Evolutionary conservation across 768 basidiomycete species (phyloP).

Genomic region (Sutorius australiensis): DNA sequence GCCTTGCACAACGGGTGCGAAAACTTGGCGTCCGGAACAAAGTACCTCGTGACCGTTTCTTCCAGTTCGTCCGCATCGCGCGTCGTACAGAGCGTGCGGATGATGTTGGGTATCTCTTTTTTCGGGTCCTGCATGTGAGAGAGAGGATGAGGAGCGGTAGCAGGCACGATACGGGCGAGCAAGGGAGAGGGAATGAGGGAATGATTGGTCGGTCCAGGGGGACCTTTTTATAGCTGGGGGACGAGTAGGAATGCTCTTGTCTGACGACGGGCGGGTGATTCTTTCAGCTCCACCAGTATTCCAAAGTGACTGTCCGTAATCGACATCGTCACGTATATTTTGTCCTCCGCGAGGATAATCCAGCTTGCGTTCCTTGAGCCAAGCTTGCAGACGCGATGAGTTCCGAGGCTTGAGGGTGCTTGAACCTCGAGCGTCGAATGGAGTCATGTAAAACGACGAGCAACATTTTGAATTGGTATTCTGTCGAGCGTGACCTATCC

Average conservation of each 20-base stretch:
- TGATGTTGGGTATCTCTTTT: slow-evolving; percentile 44
- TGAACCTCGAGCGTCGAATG: background rate
- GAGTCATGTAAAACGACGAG: background rate
- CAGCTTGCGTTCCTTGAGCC: background rate
- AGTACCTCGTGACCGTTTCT: slow-evolving; percentile 45
- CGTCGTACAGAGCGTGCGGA: slow-evolving; percentile 45
- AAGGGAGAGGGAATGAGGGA: background rate
- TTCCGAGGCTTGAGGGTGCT: background rate
- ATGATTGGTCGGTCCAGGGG: background rate
- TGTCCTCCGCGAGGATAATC: background rate
- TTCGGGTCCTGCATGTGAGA: slow-evolving; percentile 54
- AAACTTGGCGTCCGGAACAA: slow-evolving; percentile 52
- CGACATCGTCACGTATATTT: background rate
- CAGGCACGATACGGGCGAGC: background rate
- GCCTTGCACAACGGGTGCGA: slow-evolving; percentile 55
- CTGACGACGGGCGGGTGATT: background rate
- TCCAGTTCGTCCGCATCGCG: slow-evolving; percentile 49
- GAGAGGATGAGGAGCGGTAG: background rate
- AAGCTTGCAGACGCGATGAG: background rate
- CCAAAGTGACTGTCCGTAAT: slow-evolving; percentile 1
- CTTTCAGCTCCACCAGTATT: slow-evolving; percentile 4
- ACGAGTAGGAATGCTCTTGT: background rate
- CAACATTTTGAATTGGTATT: background rate
- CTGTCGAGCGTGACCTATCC: background rate
- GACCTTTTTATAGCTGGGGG: slow-evolving; percentile 15